These are phyloP conservation scores for Geoglossum glabrum DNA, from an alignment of 495 filamentous ascomycete genomes.

Conservation along the genomic window DNA sequence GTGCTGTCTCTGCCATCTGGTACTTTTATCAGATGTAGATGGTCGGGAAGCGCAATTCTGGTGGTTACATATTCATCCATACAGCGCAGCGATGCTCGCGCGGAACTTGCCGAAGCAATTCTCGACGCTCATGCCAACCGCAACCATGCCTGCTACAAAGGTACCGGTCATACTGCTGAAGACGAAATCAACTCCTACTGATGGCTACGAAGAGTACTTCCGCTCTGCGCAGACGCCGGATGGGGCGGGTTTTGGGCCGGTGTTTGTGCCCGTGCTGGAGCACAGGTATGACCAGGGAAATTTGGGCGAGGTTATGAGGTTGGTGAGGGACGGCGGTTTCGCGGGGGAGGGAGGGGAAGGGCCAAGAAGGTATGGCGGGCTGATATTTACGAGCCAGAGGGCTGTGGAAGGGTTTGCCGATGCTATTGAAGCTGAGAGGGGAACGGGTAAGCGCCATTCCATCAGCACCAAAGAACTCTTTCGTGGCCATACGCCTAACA, in stretches of 20 bases:
- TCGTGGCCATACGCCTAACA: no score
- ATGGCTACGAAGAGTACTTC: constrained; percentile 66
- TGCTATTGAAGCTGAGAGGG: constrained; percentile 28
- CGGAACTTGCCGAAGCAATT: not conserved
- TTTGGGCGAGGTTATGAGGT: constrained; percentile 22
- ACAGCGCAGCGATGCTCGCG: no score
- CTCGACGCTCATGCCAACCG: not conserved
- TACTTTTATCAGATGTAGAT: not conserved
- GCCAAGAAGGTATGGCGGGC: constrained; percentile 42
- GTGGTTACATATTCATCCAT: no score
- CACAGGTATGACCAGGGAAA: constrained; percentile 37
- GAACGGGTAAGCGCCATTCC: not conserved
- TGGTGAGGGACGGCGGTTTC: constrained; percentile 19
- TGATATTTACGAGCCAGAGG: constrained; percentile 88
- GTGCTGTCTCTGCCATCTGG: not conserved
- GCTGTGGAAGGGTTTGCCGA: constrained; percentile 69
- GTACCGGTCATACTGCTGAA: constrained; percentile 66
- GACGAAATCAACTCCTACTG: constrained; percentile 56
- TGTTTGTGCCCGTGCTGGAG: constrained; percentile 70
- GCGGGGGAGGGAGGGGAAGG: not conserved
- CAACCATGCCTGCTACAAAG: constrained; percentile 2
- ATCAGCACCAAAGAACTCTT: not conserved
- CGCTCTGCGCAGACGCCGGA: constrained; percentile 12
- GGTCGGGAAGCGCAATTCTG: not conserved
- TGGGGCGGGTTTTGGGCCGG: constrained; percentile 27